phyloP scores from a whole-genome alignment of 1,284 basidiomycete species.

The Hypsizygus ulmarius region DNA sequence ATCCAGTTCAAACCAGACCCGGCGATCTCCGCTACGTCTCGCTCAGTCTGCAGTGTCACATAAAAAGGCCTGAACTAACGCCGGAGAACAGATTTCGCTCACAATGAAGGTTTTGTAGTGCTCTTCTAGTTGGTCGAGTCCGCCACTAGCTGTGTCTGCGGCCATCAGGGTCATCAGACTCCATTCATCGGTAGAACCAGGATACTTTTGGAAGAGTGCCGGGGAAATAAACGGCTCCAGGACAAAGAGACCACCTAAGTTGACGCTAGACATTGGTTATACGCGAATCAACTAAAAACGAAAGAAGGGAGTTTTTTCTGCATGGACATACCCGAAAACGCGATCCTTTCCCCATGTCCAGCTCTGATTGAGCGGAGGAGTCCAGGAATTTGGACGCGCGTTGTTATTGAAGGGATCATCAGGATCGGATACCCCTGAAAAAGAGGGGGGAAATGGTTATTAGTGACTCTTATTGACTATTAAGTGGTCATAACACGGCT shows the following conservation, averaged over 20 bases:
- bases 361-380: constrained; percentile 66
- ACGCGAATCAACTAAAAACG: not conserved
- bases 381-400: constrained; percentile 70
- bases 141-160: constrained; percentile 59
- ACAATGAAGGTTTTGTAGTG: constrained; percentile 86
- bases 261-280: constrained; percentile 44
- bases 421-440: constrained; percentile 56
- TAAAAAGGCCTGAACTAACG: constrained; percentile 7
- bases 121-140: constrained; percentile 61
- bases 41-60: constrained; percentile 61
- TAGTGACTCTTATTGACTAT: constrained; percentile 11
- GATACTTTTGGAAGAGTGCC: constrained; percentile 71
- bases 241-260: constrained; percentile 72
- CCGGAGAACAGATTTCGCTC: constrained; percentile 22
- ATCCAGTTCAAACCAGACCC: constrained; percentile 88
- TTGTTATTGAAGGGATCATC: constrained; percentile 71
- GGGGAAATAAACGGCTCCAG: constrained; percentile 84
- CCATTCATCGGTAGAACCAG: constrained; percentile 73
- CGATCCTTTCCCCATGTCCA: constrained; percentile 72
- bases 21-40: constrained; percentile 90
- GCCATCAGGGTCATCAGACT: constrained; percentile 64
- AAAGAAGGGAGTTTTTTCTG: constrained; percentile 17
- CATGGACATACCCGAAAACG: constrained; percentile 51
- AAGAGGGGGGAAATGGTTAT: constrained; percentile 5
- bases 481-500: not conserved